Percentiles rank a stretch among this genome's conserved stretches.
Conservation (phyloP, 306 rosid genomes). For the Ammopiptanthus mongolicus region DNA sequence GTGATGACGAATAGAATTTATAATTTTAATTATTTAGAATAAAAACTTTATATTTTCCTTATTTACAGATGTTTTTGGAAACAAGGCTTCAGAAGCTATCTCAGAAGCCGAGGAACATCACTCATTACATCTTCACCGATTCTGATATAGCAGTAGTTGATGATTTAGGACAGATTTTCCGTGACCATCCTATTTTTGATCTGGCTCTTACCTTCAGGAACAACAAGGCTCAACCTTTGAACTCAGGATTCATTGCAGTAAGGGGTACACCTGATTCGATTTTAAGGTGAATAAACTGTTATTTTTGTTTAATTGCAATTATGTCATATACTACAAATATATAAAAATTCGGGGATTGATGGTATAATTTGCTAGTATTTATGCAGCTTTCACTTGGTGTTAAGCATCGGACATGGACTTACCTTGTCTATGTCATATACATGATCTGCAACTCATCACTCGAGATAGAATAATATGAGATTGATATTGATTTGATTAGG, state of each 20-base stretch:
- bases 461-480: not conserved
- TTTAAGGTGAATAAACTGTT: conserved; percentile 46
- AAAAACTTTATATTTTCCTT: not conserved
- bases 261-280: conserved; percentile 81
- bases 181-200: conserved; percentile 60
- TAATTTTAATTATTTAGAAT: not conserved
- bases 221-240: conserved; percentile 86
- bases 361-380: not conserved
- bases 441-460: not conserved
- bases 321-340: not conserved
- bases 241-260: conserved; percentile 93
- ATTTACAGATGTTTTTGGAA: conserved; percentile 70
- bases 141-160: conserved; percentile 84
- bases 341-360: not conserved
- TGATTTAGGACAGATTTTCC: conserved; percentile 67
- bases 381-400: not conserved
- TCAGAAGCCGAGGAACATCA: conserved; percentile 28
- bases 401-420: not conserved
- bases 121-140: conserved; percentile 86
- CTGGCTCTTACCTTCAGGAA: conserved; percentile 87
- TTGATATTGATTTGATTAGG: no score
- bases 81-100: conserved; percentile 48
- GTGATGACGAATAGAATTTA: not conserved
- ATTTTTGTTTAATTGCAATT: conserved; percentile 4
- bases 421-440: not conserved